Conservation (phyloP, 306 rosid genomes). For the Elaeagnus macrophylla region DNA sequence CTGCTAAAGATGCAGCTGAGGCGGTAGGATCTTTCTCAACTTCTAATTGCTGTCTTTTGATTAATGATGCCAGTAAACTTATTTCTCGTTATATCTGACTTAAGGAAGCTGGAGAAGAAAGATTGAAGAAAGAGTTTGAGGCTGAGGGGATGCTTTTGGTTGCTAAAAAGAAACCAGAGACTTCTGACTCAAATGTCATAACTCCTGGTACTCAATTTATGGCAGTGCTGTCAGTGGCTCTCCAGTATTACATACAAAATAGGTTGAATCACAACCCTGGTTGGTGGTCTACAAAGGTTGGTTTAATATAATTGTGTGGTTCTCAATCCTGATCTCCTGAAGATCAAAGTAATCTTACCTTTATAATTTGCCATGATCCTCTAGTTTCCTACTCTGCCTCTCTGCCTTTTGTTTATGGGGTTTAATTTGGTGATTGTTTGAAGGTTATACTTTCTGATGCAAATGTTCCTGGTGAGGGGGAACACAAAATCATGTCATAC, state of each 20-base stretch:
- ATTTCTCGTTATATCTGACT: constrained; percentile 11
- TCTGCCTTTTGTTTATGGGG: constrained; percentile 44
- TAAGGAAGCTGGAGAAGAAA: constrained; percentile 95
- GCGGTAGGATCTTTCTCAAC: constrained; percentile 44
- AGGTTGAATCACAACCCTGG: constrained; percentile 74
- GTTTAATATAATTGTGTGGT: constrained; percentile 21
- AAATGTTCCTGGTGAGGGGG: constrained; percentile 94
- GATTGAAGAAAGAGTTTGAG: constrained; percentile 62
- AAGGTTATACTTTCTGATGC: constrained; percentile 99
- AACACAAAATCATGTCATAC: constrained; percentile 86
- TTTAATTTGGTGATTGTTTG: constrained; percentile 61
- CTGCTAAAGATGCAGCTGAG: constrained; percentile 96
- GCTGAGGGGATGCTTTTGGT: constrained; percentile 42
- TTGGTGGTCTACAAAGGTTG: constrained; percentile 77
- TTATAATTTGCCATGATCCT: constrained; percentile 32
- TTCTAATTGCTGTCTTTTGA: constrained; percentile 10
- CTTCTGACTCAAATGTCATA: constrained; percentile 80
- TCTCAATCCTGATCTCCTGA: constrained; percentile 24
- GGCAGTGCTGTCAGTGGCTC: constrained; percentile 77
- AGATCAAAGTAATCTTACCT: constrained; percentile 41
- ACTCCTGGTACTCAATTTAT: constrained; percentile 96
- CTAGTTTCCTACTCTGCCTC: constrained; percentile 50
- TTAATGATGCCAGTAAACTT: constrained; percentile 18
- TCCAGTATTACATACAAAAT: constrained; percentile 78
- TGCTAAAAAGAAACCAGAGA: constrained; percentile 60